Conservation (phyloP, 331 rosid genomes). For the Telfairia occidentalis region DNA sequence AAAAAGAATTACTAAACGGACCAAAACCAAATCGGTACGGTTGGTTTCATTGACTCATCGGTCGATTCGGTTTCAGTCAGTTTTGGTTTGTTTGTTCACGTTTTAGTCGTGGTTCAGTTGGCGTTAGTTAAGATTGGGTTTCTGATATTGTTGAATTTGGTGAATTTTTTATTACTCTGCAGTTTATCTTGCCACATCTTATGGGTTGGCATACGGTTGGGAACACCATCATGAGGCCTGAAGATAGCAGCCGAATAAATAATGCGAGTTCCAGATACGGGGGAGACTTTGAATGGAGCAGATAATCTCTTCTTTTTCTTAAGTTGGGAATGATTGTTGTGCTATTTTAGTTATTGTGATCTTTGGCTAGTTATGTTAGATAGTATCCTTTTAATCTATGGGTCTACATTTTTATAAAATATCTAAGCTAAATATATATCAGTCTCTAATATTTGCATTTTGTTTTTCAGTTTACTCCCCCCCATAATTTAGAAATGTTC, state of each 20-base stretch:
- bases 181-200: conserved; percentile 73
- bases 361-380: background rate
- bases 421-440: too few relatives aligned
- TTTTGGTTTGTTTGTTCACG: background rate
- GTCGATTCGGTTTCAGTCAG: background rate
- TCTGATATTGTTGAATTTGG: background rate
- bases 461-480: too few relatives aligned
- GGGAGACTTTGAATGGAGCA: conserved; percentile 78
- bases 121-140: background rate
- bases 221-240: conserved; percentile 48
- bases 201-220: conserved; percentile 84
- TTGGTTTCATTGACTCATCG: background rate
- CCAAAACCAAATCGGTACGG: background rate
- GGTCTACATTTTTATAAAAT: background rate
- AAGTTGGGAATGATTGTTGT: background rate
- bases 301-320: conserved; percentile 20
- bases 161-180: conserved; percentile 23
- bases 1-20: background rate
- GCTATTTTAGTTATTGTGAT: background rate
- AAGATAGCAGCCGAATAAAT: conserved; percentile 29
- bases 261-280: conserved; percentile 48
- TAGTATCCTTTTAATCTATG: background rate
- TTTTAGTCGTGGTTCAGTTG: background rate
- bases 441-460: too few relatives aligned
- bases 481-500: too few relatives aligned